Base-by-base conservation (phyloP, 2,329 filamentous ascomycete species). In the Xylaria sp. region DNA sequence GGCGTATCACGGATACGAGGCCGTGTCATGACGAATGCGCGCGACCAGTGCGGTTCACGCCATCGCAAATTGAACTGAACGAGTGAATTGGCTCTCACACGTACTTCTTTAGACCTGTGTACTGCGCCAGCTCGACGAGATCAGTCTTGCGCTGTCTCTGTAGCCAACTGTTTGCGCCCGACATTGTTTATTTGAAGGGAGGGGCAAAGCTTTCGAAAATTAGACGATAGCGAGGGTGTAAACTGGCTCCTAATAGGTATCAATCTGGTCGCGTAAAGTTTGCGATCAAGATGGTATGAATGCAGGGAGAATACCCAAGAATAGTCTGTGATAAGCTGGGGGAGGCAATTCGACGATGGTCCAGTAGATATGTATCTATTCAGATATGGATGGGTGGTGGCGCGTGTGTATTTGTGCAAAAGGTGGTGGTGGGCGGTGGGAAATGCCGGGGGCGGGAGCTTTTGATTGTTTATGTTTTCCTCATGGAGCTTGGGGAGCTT, bases 91-190 rank as follows among this genome's bases (percentile, higher is more conserved):
- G 62, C 57, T 64, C 36, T 65, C 54, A 64, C 70, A 87, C 90
- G 78, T 89, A 97, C 94, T 92, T 88, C 78, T 88, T 86, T 64
- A 95, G 84, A 67, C 91, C 91, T 71, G 92, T 86, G 56, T 86
- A 83, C 73, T 92, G 88, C 68, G 93, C 93, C 71, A 97, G 85
- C 71, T 92, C 91, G 75, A 89, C 81, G 66, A 97, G 88, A 73
- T 95, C 93, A 75, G 86, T 86, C 86, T 97, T 97, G 84, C 92
- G 91, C 86, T 96, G 92, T 80, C 88, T 87, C 81, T 90, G 88
- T 79, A 97, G 86, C 89, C 92, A 97, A 75, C 89, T 88, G 78
- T 91, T 89, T 74, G 82, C 83, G 75, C 83, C 82, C 71, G 89
- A 89, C 90, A 92, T 92, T 92, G 39, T 58, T 58, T 58, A 31